Conservation (phyloP, 192 early-diverging fungal species). For the Coemansia sp. region DNA sequence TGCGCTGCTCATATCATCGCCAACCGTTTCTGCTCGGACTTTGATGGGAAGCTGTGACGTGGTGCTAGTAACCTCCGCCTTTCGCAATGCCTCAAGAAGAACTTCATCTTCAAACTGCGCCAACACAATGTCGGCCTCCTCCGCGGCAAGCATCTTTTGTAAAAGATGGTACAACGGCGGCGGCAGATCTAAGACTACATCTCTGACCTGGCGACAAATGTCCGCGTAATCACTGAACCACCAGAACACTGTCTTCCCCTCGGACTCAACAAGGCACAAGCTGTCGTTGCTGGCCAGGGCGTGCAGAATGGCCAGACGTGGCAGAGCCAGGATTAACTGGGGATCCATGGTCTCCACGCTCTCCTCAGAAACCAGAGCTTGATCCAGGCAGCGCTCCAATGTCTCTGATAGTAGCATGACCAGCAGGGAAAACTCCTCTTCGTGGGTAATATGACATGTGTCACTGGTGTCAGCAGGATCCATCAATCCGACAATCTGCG, state of each 20-base stretch:
- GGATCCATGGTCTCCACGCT: slow-evolving; percentile 62
- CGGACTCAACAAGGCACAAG: slow-evolving; percentile 57
- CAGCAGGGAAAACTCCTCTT: slow-evolving; percentile 45
- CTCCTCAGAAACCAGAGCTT: slow-evolving; percentile 33
- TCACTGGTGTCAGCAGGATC: slow-evolving; percentile 51
- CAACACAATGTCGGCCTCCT: slow-evolving; percentile 42
- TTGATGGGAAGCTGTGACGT: not conserved
- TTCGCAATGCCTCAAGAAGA: slow-evolving; percentile 7
- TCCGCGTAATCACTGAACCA: slow-evolving; percentile 60
- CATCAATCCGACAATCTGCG: slow-evolving; percentile 52
- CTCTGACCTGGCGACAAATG: slow-evolving; percentile 25
- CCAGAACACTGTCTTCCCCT: slow-evolving; percentile 55
- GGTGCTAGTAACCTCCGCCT: not conserved
- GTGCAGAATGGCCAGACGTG: slow-evolving; percentile 60
- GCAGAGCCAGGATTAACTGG: slow-evolving; percentile 58
- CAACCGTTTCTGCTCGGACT: slow-evolving; percentile 7
- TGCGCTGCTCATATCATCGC: slow-evolving; percentile 5
- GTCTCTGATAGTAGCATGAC: slow-evolving; percentile 66
- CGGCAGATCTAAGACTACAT: slow-evolving; percentile 8
- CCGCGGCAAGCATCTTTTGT: slow-evolving; percentile 35
- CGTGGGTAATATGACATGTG: slow-evolving; percentile 23
- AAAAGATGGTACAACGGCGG: slow-evolving; percentile 23
- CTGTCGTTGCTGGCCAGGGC: slow-evolving; percentile 59
- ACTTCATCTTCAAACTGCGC: slow-evolving; percentile 9
- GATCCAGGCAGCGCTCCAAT: slow-evolving; percentile 47